Conservation (phyloP, 495 filamentous ascomycete species). For the Friedmanniomyces endolithicus region DNA sequence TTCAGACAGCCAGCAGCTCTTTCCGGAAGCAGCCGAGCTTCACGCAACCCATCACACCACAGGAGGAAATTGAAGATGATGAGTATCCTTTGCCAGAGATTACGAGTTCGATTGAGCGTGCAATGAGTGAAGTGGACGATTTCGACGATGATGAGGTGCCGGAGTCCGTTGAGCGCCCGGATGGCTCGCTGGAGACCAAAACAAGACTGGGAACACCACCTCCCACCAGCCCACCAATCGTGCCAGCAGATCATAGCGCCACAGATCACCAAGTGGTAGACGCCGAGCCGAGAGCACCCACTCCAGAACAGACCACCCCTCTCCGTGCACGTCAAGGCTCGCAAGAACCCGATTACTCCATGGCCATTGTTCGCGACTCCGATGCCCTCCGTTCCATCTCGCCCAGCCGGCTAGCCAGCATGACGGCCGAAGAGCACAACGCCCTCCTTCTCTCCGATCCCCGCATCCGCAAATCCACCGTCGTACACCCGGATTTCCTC, state of each 20-base stretch:
- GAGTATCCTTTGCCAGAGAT: slow-evolving; percentile 18
- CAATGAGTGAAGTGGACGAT: slow-evolving; percentile 4
- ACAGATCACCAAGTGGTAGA: background rate
- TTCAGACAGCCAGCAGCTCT: slow-evolving; percentile 1
- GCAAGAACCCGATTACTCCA: slow-evolving; percentile 22
- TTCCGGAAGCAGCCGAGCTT: slow-evolving; percentile 7
- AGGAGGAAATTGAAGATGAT: slow-evolving; percentile 19
- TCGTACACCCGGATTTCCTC: slow-evolving; percentile 80
- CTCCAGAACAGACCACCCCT: background rate
- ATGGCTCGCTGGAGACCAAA: background rate
- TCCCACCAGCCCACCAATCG: slow-evolving; percentile 8
- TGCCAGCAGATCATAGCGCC: background rate
- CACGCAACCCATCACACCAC: slow-evolving; percentile 14
- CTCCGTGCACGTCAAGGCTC: slow-evolving; percentile 19
- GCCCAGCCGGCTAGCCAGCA: slow-evolving; percentile 28
- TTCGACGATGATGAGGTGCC: background rate
- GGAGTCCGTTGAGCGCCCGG: background rate
- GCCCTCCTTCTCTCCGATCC: slow-evolving; percentile 68
- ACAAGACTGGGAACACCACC: slow-evolving; percentile 12
- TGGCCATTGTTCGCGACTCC: slow-evolving; percentile 17
- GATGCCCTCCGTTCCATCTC: slow-evolving; percentile 7
- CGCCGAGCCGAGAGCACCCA: background rate
- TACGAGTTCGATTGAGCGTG: slow-evolving; percentile 20
- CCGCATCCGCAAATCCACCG: slow-evolving; percentile 68
- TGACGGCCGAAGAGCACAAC: slow-evolving; percentile 90